These are phyloP conservation scores for Xerocomellus intermedius DNA, from an alignment of 768 basidiomycete genomes.

Conservation along the genomic window DNA sequence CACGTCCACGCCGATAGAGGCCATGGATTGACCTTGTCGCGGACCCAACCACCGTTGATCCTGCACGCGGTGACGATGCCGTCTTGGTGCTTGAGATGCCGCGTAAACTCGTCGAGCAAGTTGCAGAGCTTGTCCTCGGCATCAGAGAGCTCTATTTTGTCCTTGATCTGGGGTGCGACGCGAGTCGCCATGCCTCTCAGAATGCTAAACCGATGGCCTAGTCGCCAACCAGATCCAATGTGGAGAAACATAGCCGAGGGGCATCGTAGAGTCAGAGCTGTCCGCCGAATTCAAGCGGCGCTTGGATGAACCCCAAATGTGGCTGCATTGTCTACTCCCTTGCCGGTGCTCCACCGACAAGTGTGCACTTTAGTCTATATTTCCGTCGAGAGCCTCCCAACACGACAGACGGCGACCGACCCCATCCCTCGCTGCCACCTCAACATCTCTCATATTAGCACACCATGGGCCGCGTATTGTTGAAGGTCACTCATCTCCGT, in stretches of 20 bases:
- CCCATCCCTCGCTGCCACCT: neutral
- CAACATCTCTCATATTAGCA: neutral
- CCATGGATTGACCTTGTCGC: conserved; percentile 78
- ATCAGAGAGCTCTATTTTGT: conserved; percentile 57
- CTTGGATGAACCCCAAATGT: conserved; percentile 19
- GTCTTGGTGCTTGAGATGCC: conserved; percentile 49
- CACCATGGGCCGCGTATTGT: conserved; percentile 79
- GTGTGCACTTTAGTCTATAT: conserved; percentile 1
- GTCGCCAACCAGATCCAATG: conserved; percentile 10
- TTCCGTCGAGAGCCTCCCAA: conserved; percentile 2
- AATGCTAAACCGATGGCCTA: neutral
- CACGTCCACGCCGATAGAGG: conserved; percentile 2
- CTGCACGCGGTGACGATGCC: conserved; percentile 67
- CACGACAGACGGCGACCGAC: conserved; percentile 9
- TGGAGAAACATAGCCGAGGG: neutral
- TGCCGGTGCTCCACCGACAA: conserved; percentile 22
- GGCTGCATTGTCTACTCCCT: conserved; percentile 6
- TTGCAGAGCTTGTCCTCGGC: conserved; percentile 68
- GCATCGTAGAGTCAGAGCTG: neutral
- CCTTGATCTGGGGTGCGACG: conserved; percentile 30
- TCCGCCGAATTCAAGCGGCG: conserved; percentile 25
- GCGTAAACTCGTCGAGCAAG: conserved; percentile 79
- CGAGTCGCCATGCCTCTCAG: conserved; percentile 32
- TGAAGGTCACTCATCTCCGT: conserved; percentile 58
- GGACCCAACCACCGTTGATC: conserved; percentile 97